phyloP scores from a whole-genome alignment of 495 filamentous ascomycete species.

The Trichoderma asperelloides region DNA sequence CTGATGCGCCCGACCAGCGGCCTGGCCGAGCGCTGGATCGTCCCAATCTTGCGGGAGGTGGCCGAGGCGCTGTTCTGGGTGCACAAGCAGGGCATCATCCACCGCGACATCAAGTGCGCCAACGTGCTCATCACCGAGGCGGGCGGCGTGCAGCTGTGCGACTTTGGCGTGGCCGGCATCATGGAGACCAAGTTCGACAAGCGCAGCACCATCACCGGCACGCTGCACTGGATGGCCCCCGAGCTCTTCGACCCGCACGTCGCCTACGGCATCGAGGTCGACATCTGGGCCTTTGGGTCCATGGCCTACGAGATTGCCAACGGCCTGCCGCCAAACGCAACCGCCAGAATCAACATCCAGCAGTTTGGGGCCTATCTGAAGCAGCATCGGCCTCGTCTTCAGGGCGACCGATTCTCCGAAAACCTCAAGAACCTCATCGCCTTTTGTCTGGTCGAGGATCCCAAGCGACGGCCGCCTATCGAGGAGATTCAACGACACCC shows the following conservation, averaged over 20 bases:
- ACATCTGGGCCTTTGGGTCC: conserved; percentile 93
- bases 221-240: conserved; percentile 96
- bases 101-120: conserved; percentile 92
- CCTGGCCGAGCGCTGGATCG: conserved; percentile 83
- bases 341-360: conserved; percentile 37
- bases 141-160: conserved; percentile 81
- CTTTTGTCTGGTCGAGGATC: conserved; percentile 69
- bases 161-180: conserved; percentile 89
- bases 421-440: conserved; percentile 70
- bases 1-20: conserved; percentile 58
- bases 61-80: conserved; percentile 77
- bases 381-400: conserved; percentile 57
- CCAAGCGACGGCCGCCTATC: conserved; percentile 62
- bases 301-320: conserved; percentile 88
- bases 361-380: conserved; percentile 54
- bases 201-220: conserved; percentile 86
- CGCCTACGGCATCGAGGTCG: conserved; percentile 62
- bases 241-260: conserved; percentile 59
- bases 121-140: conserved; percentile 88
- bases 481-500: conserved; percentile 54
- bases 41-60: conserved; percentile 83
- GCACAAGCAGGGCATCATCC: conserved; percentile 86
- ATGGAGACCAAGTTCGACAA: conserved; percentile 79
- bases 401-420: conserved; percentile 66
- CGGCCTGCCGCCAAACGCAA: conserved; percentile 68